Conservation (phyloP, 2,329 filamentous ascomycete genomes). For the Aureobasidium namibiae region DNA sequence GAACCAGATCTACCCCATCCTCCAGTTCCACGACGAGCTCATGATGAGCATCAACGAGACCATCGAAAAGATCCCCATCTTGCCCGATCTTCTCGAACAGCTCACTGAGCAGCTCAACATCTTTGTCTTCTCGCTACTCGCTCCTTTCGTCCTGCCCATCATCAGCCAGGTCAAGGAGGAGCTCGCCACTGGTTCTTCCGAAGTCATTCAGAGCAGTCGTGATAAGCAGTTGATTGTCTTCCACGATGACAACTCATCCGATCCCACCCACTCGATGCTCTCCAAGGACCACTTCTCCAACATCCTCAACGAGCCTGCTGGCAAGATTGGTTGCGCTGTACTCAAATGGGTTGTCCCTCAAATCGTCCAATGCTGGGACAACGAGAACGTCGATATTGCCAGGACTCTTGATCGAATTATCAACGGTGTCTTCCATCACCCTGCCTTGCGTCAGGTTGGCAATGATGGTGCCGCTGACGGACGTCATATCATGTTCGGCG, state of each 20-base stretch:
- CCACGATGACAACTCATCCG: constrained; percentile 62
- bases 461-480: constrained; percentile 62
- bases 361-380: constrained; percentile 79
- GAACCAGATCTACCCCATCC: constrained; percentile 75
- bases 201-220: constrained; percentile 78
- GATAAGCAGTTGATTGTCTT: constrained; percentile 84
- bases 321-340: constrained; percentile 69
- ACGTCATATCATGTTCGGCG: constrained; percentile 67
- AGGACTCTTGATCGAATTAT: constrained; percentile 64
- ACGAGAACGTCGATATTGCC: constrained; percentile 61
- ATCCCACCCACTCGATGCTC: constrained; percentile 92
- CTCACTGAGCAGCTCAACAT: constrained; percentile 79
- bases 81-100: constrained; percentile 79
- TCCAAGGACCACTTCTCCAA: constrained; percentile 95
- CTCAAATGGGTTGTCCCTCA: constrained; percentile 83
- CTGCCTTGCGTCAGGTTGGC: constrained; percentile 54
- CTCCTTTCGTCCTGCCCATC: constrained; percentile 78
- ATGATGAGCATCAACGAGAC: constrained; percentile 70
- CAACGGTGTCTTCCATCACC: constrained; percentile 77
- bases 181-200: constrained; percentile 73
- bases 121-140: constrained; percentile 87
- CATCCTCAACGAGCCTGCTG: constrained; percentile 78
- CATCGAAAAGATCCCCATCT: constrained; percentile 75
- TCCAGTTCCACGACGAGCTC: constrained; percentile 84
- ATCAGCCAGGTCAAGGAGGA: constrained; percentile 81